phyloP scores from a whole-genome alignment of 2,329 filamentous ascomycete species.

The Ceratocystis albifundus region DNA sequence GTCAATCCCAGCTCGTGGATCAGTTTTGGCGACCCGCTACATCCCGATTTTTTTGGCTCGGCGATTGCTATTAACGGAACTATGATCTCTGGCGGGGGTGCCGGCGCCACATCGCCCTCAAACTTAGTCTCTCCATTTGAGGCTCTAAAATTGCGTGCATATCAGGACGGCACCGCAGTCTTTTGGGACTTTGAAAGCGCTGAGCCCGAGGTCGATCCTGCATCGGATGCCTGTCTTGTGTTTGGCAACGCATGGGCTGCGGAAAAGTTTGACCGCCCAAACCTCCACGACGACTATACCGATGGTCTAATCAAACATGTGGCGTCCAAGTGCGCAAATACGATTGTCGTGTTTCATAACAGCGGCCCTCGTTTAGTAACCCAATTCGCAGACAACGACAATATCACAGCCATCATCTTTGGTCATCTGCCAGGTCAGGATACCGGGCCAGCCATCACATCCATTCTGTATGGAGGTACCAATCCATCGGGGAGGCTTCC shows the following conservation, averaged over 20 bases:
- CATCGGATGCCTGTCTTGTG: constrained; percentile 54
- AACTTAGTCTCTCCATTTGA: constrained; percentile 44
- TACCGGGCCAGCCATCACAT: constrained; percentile 44
- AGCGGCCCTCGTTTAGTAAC: constrained; percentile 51
- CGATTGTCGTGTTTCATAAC: constrained; percentile 54
- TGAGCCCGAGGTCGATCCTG: constrained; percentile 39
- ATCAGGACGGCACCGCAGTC: constrained; percentile 44
- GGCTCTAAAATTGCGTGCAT: constrained; percentile 41
- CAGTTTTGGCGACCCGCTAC: constrained; percentile 29
- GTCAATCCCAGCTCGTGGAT: constrained; percentile 32
- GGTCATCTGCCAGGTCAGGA: constrained; percentile 56
- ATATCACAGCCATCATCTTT: constrained; percentile 52
- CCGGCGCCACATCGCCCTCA: constrained; percentile 38
- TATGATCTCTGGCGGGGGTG: constrained; percentile 35
- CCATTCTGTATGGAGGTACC: constrained; percentile 46
- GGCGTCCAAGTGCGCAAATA: constrained; percentile 48
- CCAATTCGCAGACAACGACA: constrained; percentile 49
- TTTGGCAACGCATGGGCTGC: constrained; percentile 58
- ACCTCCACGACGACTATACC: constrained; percentile 53
- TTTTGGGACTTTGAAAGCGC: constrained; percentile 46
- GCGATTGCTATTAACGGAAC: constrained; percentile 29
- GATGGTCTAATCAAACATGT: constrained; percentile 47
- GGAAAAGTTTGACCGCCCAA: constrained; percentile 56
- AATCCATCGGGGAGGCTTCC: constrained; percentile 49
- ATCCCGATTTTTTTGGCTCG: constrained; percentile 32